Percentiles rank a stretch among this genome's conserved stretches.
Evolutionary conservation across 1,139 yeast species (phyloP).

Genomic region (Geotrichum klebahnii): DNA sequence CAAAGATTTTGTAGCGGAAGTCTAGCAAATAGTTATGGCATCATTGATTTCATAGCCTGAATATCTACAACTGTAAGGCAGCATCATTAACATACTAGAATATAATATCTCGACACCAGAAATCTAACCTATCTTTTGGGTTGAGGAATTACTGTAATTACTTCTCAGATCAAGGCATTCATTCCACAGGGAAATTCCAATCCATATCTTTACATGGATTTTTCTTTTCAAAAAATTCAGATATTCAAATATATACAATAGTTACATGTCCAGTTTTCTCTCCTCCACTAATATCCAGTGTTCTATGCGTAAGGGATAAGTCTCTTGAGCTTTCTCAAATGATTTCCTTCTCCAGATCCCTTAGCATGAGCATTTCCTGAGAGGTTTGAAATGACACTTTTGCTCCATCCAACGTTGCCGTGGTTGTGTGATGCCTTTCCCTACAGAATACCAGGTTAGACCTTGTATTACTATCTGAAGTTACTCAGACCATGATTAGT

Average conservation of each 20-base stretch:
- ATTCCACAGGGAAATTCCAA: too few relatives aligned
- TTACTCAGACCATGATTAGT: not conserved
- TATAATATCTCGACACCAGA: too few relatives aligned
- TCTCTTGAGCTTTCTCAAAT: constrained; percentile 53
- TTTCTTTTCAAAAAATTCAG: too few relatives aligned
- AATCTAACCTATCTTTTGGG: too few relatives aligned
- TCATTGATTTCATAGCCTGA: too few relatives aligned
- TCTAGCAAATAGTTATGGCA: not conserved
- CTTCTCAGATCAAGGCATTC: too few relatives aligned
- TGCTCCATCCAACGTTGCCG: constrained; percentile 87
- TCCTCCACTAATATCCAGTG: not conserved
- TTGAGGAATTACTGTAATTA: too few relatives aligned
- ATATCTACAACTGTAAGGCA: too few relatives aligned
- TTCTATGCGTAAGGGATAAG: constrained; percentile 38
- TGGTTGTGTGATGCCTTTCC: constrained; percentile 87
- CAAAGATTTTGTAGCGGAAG: not conserved
- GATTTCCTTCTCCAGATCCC: constrained; percentile 46
- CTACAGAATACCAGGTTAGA: constrained; percentile 24
- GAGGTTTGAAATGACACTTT: constrained; percentile 55
- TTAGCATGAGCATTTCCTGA: constrained; percentile 61
- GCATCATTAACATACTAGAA: too few relatives aligned
- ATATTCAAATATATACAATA: not conserved
- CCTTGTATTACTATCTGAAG: not conserved
- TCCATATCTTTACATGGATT: too few relatives aligned
- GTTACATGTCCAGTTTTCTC: too few relatives aligned